Percentiles rank a stretch among this genome's conserved stretches.
These are phyloP conservation scores for Begonia peltatifolia DNA, from an alignment of 306 rosid species.

Conservation along the genomic window DNA sequence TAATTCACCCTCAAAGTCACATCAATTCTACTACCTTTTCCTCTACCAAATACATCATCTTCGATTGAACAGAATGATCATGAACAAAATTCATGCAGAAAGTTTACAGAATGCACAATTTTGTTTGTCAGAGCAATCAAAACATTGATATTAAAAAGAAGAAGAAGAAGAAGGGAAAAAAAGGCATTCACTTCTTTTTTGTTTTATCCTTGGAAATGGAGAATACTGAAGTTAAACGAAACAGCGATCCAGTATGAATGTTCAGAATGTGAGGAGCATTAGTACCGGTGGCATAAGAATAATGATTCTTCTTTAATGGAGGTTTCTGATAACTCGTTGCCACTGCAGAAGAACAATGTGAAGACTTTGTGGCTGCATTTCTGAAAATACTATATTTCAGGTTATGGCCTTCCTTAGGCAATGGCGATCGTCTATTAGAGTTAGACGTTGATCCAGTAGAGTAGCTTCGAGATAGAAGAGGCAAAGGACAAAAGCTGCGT, in stretches of 20 bases:
- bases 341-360: constrained; percentile 9
- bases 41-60: too few species aligned
- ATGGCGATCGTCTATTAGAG: constrained; percentile 24
- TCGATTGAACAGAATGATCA: too few species aligned
- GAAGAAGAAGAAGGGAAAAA: background rate
- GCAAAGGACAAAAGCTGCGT: constrained; percentile 65
- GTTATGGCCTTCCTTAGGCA: constrained; percentile 28
- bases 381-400: constrained; percentile 33
- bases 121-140: background rate
- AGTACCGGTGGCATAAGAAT: constrained; percentile 32
- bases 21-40: too few species aligned
- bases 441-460: constrained; percentile 63
- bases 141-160: background rate
- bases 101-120: background rate
- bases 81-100: too few species aligned
- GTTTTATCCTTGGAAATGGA: constrained; percentile 42
- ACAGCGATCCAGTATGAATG: constrained; percentile 49
- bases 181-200: constrained; percentile 39
- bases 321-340: constrained; percentile 35
- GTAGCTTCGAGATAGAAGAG: constrained; percentile 68
- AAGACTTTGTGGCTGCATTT: constrained; percentile 17
- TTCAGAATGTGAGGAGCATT: constrained; percentile 53
- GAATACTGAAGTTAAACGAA: constrained; percentile 70
- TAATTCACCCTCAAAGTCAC: too few species aligned
- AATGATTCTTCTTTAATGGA: constrained; percentile 53